A percentile compares a stretch with the other conserved stretches of the same genome.
Conservation (phyloP, 805 yeast genomes). For the Wickerhamomyces ciferrii region DNA sequence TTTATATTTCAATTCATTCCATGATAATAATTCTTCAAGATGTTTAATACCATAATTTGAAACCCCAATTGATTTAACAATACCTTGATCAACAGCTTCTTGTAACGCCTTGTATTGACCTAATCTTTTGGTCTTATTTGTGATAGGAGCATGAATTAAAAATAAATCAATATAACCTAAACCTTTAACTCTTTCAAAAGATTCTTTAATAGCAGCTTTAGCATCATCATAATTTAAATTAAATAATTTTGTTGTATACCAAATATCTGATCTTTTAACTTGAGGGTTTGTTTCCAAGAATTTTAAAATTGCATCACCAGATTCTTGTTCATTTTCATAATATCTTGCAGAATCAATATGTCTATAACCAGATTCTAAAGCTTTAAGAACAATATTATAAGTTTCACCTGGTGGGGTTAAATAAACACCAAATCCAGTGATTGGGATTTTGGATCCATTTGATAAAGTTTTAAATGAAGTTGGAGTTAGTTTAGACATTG, state of each 20-base stretch:
- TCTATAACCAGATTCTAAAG: constrained; percentile 60
- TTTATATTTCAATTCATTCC: constrained; percentile 44
- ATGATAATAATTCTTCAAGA: constrained; percentile 49
- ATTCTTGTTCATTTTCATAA: constrained; percentile 62
- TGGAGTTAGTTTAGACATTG: background rate
- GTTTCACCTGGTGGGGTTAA: constrained; percentile 40
- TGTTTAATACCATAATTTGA: constrained; percentile 61
- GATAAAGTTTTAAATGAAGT: background rate
- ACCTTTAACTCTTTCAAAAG: constrained; percentile 43
- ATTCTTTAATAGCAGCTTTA: constrained; percentile 46
- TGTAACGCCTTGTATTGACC: constrained; percentile 71
- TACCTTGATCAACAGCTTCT: constrained; percentile 55
- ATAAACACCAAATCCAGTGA: constrained; percentile 65
- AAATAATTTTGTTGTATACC: constrained; percentile 64
- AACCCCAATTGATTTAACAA: constrained; percentile 63
- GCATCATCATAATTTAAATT: constrained; percentile 22
- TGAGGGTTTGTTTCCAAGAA: constrained; percentile 40
- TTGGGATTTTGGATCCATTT: constrained; percentile 57
- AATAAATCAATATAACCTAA: constrained; percentile 63
- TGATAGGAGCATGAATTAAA: constrained; percentile 57
- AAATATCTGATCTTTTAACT: constrained; percentile 57
- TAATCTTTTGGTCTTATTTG: constrained; percentile 40
- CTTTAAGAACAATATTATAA: constrained; percentile 39
- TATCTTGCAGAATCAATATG: constrained; percentile 71
- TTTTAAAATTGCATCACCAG: constrained; percentile 54